A percentile compares a stretch with the other conserved stretches of the same genome.
Conservation (phyloP, 2,329 filamentous ascomycete species). For the Trichophyton equinum region DNA sequence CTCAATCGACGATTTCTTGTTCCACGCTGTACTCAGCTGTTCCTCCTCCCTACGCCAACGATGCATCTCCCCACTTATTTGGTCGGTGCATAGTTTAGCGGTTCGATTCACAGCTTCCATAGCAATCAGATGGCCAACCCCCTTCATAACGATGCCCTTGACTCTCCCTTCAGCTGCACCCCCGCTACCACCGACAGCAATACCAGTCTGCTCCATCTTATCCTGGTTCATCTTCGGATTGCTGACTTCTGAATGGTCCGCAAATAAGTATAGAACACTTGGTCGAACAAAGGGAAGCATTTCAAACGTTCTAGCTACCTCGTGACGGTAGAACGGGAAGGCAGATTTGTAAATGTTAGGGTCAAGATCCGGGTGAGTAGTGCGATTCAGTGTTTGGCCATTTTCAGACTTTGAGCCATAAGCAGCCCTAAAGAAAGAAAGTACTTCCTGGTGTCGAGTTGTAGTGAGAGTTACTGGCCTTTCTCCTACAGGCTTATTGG, state of each 20-base stretch:
- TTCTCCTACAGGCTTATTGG: constrained; percentile 50
- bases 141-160: constrained; percentile 49
- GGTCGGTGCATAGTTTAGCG: constrained; percentile 47
- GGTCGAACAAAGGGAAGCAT: constrained; percentile 34
- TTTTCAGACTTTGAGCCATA: constrained; percentile 47
- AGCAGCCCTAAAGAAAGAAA: constrained; percentile 37
- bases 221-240: constrained; percentile 27
- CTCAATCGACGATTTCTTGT: constrained; percentile 35
- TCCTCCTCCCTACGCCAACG: constrained; percentile 47
- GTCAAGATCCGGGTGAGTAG: constrained; percentile 37
- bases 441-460: constrained; percentile 75
- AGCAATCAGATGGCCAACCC: constrained; percentile 65
- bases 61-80: constrained; percentile 45
- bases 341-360: constrained; percentile 17
- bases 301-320: constrained; percentile 27
- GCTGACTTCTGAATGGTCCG: constrained; percentile 32
- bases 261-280: constrained; percentile 36
- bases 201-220: constrained; percentile 31
- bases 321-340: constrained; percentile 35
- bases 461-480: constrained; percentile 58
- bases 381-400: constrained; percentile 26
- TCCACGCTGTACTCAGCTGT: constrained; percentile 45
- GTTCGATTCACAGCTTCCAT: constrained; percentile 63
- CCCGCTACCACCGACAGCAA: constrained; percentile 30
- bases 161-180: constrained; percentile 58